Conservation (phyloP, 768 basidiomycete species). For the Tulasnella sp. region DNA sequence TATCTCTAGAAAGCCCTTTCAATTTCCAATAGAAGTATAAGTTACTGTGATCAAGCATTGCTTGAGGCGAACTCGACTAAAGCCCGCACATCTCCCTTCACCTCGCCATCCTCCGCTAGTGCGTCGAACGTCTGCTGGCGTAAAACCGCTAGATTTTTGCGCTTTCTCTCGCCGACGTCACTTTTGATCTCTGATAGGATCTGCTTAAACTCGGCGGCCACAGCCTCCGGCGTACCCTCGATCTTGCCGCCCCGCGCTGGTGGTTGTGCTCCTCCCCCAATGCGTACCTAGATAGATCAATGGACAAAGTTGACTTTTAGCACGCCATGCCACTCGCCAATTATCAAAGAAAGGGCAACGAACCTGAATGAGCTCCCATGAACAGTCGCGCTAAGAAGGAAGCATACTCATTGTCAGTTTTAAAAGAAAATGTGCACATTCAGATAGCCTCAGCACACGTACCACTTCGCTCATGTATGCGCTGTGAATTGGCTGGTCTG, state of each 20-base stretch:
- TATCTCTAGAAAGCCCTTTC: no score
- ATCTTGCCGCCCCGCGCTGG: background rate
- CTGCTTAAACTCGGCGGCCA: background rate
- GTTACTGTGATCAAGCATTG: no score
- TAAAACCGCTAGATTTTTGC: background rate
- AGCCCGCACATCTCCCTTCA: background rate
- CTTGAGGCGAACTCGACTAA: background rate
- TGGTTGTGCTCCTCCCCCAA: background rate
- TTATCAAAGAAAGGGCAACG: background rate
- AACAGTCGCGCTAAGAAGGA: background rate
- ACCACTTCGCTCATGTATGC: background rate
- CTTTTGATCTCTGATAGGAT: background rate
- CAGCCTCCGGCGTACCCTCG: background rate
- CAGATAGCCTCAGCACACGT: background rate
- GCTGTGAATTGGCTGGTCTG: background rate
- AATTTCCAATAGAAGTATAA: no score
- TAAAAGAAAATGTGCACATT: no score
- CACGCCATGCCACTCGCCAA: background rate
- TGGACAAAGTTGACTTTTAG: background rate
- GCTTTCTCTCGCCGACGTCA: slow-evolving; percentile 2
- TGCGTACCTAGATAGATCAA: background rate
- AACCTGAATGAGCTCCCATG: background rate
- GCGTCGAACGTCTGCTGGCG: background rate
- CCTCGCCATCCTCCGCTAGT: background rate
- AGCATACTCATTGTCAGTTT: background rate